These are phyloP conservation scores for Tubosaeta sp. DNA, from an alignment of 768 basidiomycete species.

Conservation along the genomic window DNA sequence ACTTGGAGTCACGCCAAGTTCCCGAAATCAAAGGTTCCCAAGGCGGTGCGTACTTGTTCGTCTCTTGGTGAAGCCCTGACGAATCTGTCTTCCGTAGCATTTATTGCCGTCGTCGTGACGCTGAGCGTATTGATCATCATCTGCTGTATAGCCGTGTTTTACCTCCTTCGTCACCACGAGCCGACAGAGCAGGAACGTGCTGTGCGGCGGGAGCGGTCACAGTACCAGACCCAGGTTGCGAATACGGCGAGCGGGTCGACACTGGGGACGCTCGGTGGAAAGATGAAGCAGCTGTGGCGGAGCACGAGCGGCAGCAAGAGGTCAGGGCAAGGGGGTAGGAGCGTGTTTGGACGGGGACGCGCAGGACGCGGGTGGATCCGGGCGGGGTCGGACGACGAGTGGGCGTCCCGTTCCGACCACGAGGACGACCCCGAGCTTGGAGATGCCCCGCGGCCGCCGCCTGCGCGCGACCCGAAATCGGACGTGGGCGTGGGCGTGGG, in stretches of 20 bases:
- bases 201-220: conserved; percentile 26
- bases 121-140: conserved; percentile 51
- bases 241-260: not conserved
- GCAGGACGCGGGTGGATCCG: conserved; percentile 49
- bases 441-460: not conserved
- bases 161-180: conserved; percentile 50
- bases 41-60: conserved; percentile 35
- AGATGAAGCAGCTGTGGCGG: conserved; percentile 26
- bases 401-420: conserved; percentile 34
- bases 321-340: not conserved
- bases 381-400: conserved; percentile 47
- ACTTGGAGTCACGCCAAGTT: conserved; percentile 25
- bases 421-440: conserved; percentile 4
- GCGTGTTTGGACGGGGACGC: conserved; percentile 9
- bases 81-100: conserved; percentile 38
- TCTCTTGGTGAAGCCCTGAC: not conserved
- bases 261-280: conserved; percentile 23
- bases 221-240: conserved; percentile 11
- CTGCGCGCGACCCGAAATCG: not conserved
- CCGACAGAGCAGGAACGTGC: conserved; percentile 39
- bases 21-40: conserved; percentile 50
- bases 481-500: not conserved
- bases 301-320: conserved; percentile 2
- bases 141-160: conserved; percentile 50
- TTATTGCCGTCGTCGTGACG: conserved; percentile 56